A percentile compares a stretch with the other conserved stretches of the same genome.
phyloP scores from a whole-genome alignment of 805 yeast genomes.

The Lipomyces yamanashiensis region DNA sequence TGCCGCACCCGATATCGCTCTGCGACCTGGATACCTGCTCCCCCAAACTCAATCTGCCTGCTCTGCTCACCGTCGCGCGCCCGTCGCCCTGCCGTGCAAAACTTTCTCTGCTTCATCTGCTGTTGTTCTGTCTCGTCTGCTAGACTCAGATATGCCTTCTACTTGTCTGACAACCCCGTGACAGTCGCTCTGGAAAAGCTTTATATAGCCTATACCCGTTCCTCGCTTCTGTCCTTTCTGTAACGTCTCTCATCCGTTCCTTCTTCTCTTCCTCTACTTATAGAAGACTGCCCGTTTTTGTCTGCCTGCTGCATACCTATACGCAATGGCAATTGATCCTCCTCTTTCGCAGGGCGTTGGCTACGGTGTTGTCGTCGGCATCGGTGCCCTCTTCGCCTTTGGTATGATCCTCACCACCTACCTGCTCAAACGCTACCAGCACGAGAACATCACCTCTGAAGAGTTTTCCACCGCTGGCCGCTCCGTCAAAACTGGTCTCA shows the following conservation, averaged over 20 bases:
- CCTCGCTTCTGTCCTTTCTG: too few relatives aligned
- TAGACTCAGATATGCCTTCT: too few relatives aligned
- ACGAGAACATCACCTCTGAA: slow-evolving; percentile 87
- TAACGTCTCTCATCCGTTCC: not conserved
- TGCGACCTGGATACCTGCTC: too few relatives aligned
- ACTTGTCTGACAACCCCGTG: not conserved
- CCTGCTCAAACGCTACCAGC: slow-evolving; percentile 63
- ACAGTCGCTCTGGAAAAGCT: not conserved
- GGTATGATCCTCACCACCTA: slow-evolving; percentile 43
- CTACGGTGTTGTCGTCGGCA: slow-evolving; percentile 72
- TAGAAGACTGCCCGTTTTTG: too few relatives aligned
- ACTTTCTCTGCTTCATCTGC: not conserved
- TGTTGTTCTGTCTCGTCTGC: not conserved
- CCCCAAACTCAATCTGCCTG: not conserved
- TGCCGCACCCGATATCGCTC: not conserved
- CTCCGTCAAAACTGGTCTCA: slow-evolving; percentile 79
- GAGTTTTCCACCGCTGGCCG: slow-evolving; percentile 94
- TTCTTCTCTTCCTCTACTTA: not conserved
- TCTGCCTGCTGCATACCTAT: not conserved
- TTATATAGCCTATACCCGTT: not conserved
- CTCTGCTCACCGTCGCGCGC: slow-evolving; percentile 9
- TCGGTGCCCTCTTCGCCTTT: slow-evolving; percentile 66
- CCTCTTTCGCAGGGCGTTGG: slow-evolving; percentile 29
- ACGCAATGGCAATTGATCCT: slow-evolving; percentile 19
- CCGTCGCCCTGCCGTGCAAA: slow-evolving; percentile 1